Conservation (phyloP, 106 monocot species). For the Dactylorhiza incarnata region DNA sequence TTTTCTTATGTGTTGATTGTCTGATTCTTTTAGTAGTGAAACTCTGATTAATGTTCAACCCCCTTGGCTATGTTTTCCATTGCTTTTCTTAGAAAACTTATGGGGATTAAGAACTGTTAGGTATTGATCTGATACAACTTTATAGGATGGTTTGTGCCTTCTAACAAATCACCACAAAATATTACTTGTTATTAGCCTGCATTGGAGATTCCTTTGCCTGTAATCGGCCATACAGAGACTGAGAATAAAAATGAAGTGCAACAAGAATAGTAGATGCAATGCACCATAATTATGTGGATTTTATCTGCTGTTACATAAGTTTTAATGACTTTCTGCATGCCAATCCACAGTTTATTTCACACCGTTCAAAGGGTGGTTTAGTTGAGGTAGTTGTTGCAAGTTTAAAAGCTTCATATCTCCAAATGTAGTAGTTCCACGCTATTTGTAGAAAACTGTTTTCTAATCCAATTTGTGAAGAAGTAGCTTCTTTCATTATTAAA, state of each 20-base stretch:
- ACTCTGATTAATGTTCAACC: background rate
- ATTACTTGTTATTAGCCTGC: background rate
- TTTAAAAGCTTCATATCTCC: background rate
- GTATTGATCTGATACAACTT: background rate
- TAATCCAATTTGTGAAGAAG: background rate
- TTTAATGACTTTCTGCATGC: background rate
- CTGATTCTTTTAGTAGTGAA: constrained; percentile 3
- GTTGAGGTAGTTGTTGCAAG: background rate
- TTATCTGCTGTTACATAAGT: background rate
- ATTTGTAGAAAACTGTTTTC: background rate
- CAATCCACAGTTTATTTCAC: background rate
- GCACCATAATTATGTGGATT: background rate
- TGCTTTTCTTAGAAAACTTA: background rate
- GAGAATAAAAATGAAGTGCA: background rate
- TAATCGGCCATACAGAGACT: background rate
- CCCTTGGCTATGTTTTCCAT: background rate
- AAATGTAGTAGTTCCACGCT: background rate
- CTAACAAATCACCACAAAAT: background rate
- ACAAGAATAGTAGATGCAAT: background rate
- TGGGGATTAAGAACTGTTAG: background rate
- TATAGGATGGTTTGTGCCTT: background rate
- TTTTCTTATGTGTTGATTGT: background rate
- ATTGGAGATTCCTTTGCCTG: background rate
- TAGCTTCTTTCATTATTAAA: background rate
- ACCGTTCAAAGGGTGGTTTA: background rate